Evolutionary conservation across 148 eudicot genomes (phyloP), one percentile per base, ranked within the genome.

Genomic region (Vaccinium vitisidaea): DNA sequence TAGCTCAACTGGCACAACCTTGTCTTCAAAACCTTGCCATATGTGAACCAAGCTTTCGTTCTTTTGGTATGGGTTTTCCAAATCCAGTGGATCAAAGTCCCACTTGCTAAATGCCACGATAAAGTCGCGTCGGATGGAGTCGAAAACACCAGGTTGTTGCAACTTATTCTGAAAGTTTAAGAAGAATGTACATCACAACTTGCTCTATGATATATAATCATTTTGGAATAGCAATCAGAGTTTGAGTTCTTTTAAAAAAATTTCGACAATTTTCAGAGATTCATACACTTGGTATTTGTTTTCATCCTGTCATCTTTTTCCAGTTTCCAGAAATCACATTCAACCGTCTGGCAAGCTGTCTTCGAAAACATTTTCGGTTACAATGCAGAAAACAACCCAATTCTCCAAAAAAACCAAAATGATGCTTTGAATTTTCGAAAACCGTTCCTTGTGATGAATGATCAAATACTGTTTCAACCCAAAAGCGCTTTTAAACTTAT

Each of bases 1-100:
- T 48, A 91, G 69, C 50, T 88, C 63, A 27, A 53, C 55, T 19
- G 93, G 93, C 67, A 89, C 90, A 23, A 89, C 88, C 61, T 80
- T 89, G 83, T 91, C 93, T 78, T 91, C 91, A 36, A 65, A 85
- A 2, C 91, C 93, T 78, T 85, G 87, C 93, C 93, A 91, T 16
- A 91, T 84, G 79, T 91, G 93, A 73, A 91, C 90, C 1, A 56
- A 86, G 58, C 87, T 82, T 75, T 88, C 92, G 13, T 82, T 87
- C 71, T 90, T 32, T 3, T 84, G 84, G 83, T 73, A 91, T 18
- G 93, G 92, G 15, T 91, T 77, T 25, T 56, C 59, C 3, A 90
- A 80, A 50, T 80, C 83, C 73, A 87, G 75, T 0, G 92, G 93
- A 46, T 91, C 91, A 48, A 91, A 91, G 11, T 91, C 93, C 93